These are phyloP conservation scores for Lipomyces starkeyi DNA, from an alignment of 805 yeast genomes.

Conservation along the genomic window DNA sequence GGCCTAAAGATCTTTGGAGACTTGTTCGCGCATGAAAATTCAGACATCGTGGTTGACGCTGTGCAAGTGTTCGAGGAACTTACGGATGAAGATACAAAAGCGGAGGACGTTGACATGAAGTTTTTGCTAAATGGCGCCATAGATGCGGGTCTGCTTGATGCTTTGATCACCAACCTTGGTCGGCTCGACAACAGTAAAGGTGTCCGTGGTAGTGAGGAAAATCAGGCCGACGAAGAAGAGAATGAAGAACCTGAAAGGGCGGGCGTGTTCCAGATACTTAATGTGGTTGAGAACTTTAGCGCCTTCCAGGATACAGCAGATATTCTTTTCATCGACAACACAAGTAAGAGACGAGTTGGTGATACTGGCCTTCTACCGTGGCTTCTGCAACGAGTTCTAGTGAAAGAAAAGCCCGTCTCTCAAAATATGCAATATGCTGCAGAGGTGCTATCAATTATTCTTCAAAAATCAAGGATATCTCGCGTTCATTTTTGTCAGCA, in stretches of 20 bases:
- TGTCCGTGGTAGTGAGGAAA: conserved; percentile 17
- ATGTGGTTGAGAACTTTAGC: conserved; percentile 36
- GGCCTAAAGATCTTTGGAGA: conserved; percentile 20
- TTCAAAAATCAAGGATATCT: conserved; percentile 25
- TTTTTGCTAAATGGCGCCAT: conserved; percentile 22
- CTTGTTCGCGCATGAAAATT: conserved; percentile 36
- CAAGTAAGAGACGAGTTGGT: not conserved
- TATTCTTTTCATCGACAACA: conserved; percentile 14
- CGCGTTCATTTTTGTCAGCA: conserved; percentile 16
- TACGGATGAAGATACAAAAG: conserved; percentile 35
- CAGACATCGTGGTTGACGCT: conserved; percentile 36
- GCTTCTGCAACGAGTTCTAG: conserved; percentile 32
- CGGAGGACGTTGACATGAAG: conserved; percentile 22
- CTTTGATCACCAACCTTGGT: conserved; percentile 21
- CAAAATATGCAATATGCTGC: conserved; percentile 39
- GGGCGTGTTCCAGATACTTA: conserved; percentile 35
- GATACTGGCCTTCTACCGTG: conserved; percentile 37
- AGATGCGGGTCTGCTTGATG: conserved; percentile 25
- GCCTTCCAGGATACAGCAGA: conserved; percentile 22
- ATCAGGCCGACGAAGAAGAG: conserved; percentile 10
- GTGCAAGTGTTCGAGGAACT: conserved; percentile 37
- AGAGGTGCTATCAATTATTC: conserved; percentile 38
- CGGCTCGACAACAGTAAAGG: conserved; percentile 30
- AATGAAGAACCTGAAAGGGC: conserved; percentile 31
- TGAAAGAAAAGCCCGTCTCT: conserved; percentile 33